Conservation (phyloP, 2,329 filamentous ascomycete genomes). For the Aureobasidium musti region DNA sequence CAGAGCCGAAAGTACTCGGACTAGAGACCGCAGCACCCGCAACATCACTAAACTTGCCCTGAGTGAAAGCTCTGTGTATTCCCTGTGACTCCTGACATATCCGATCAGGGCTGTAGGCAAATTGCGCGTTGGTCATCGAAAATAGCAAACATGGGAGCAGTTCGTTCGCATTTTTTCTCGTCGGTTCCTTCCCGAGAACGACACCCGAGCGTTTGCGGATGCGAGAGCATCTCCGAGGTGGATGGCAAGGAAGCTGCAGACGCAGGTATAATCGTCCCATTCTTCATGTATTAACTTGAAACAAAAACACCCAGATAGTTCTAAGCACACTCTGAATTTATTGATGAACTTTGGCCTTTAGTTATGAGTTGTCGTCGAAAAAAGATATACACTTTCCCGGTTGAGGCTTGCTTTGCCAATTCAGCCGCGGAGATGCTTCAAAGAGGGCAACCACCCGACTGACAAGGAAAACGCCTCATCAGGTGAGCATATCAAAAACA, state of each 20-base stretch:
- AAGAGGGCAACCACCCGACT: background rate
- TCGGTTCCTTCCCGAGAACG: conserved; percentile 8
- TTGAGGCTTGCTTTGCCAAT: background rate
- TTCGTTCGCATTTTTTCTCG: background rate
- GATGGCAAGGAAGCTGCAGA: background rate
- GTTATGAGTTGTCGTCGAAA: background rate
- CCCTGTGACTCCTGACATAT: background rate
- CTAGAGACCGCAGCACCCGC: conserved; percentile 5
- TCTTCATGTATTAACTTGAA: background rate
- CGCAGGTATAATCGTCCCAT: background rate
- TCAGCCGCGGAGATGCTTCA: conserved; percentile 20
- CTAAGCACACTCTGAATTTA: too few relatives aligned
- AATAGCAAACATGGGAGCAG: background rate
- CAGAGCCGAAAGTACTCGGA: background rate
- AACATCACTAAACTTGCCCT: conserved; percentile 8
- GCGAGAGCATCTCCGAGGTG: conserved; percentile 2
- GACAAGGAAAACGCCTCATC: conserved; percentile 10
- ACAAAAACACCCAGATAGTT: too few relatives aligned
- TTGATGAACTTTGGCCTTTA: too few relatives aligned
- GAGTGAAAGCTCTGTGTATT: background rate
- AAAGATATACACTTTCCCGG: conserved; percentile 7
- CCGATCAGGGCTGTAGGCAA: background rate
- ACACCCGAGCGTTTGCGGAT: conserved; percentile 5
- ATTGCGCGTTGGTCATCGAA: conserved; percentile 12
- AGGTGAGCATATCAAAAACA: conserved; percentile 13